Evolutionary conservation across 345 rosid species (phyloP), one percentile per base, ranked within the genome.

Genomic region (Syzygium aqueum): DNA sequence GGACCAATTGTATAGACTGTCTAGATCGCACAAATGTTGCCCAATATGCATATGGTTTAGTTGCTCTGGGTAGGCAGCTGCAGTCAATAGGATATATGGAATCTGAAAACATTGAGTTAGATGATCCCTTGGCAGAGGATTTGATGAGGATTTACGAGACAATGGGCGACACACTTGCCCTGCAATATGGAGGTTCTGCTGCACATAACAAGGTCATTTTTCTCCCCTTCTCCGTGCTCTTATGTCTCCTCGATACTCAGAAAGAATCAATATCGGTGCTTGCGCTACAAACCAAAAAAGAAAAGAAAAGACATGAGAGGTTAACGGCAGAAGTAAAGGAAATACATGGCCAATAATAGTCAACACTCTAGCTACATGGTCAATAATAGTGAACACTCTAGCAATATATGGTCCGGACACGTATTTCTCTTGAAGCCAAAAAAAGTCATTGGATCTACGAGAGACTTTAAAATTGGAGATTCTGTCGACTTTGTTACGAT

Each of bases 21-120:
- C 89, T 97, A 86, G 99, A 97, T 89, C 99, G 99, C 87, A 97
- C 99, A 87, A 97, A 97, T 85, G 99, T 96, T 91, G 99, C 99
- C 51, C 99, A 97, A 84, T 97, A 94, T 91, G 97, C 95, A 17
- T 95, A 93, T 91, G 99, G 99, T 52, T 91, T 97, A 91, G 94
- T 93, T 84, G 96, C 99, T 84, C 94, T 97, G 85, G 99, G 97
- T 40, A 94, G 89, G 91, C 99, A 97, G 89, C 93, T 97, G 87
- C 92, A 93, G 89, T 91, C 93, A 84, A 85, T 97, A 86, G 95
- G 96, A 78, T 87, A 91, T 87, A 78, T 88, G 56, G 96, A 93
- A 86, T 91, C 95, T 40, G 93, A 94, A 53, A 88, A 85, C 73
- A 90, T 97, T 86, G 96, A 93, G 92, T 94, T 95, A 51, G 91